Evolutionary conservation across 495 filamentous ascomycete species (phyloP).

Genomic region (Usnea hakonensis): DNA sequence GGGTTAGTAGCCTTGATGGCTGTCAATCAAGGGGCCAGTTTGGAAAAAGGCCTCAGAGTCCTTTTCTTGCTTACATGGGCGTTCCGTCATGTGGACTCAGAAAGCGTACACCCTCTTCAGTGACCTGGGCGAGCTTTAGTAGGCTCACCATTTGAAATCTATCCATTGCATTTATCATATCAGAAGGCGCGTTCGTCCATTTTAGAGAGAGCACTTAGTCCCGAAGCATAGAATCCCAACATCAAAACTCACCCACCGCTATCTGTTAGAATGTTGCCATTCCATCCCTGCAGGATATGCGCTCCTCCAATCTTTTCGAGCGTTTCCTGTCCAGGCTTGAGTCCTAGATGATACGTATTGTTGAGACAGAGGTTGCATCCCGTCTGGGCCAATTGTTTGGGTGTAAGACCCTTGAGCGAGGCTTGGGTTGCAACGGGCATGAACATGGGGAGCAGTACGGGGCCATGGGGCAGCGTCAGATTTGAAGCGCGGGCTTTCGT

Average conservation of each 20-base stretch:
- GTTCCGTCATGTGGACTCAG: conserved; percentile 88
- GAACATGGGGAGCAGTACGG: conserved; percentile 83
- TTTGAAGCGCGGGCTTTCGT: conserved; percentile 92
- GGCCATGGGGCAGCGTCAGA: conserved; percentile 83
- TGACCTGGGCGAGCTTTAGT: conserved; percentile 85
- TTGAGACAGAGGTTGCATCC: conserved; percentile 89
- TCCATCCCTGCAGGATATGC: conserved; percentile 91
- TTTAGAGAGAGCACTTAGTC: neutral
- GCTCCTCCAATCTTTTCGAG: conserved; percentile 83
- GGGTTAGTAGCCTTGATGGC: conserved; percentile 70
- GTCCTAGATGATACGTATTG: conserved; percentile 93
- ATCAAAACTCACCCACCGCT: conserved; percentile 76
- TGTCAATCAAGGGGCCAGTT: neutral
- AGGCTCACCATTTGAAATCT: conserved; percentile 99
- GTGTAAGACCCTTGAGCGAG: conserved; percentile 88
- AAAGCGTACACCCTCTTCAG: conserved; percentile 93
- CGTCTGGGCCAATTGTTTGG: conserved; percentile 79
- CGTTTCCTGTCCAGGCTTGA: conserved; percentile 86
- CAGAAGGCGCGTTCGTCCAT: neutral
- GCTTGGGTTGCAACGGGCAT: conserved; percentile 99
- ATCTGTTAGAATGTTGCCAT: conserved; percentile 90
- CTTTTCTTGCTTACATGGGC: conserved; percentile 65
- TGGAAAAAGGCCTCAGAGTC: neutral
- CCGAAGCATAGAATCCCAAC: conserved; percentile 12
- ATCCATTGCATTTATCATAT: neutral